Percentiles rank a stretch among this genome's conserved stretches.
Evolutionary conservation across 179 eudicot genomes (phyloP).

Genomic region (Camellia oleifera): DNA sequence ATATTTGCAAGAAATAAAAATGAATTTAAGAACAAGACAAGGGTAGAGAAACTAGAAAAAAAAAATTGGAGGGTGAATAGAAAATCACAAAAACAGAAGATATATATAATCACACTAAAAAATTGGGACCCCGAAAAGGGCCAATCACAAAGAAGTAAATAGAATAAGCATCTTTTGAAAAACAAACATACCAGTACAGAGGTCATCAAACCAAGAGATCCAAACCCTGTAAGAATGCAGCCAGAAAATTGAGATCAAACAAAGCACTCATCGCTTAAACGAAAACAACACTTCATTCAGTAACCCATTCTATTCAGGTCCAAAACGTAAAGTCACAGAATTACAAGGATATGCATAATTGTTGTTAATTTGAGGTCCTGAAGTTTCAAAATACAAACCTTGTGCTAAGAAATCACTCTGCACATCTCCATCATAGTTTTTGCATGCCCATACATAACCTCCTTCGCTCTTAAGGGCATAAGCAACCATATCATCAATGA

Average conservation of each 20-base stretch:
- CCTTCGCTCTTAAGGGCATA: conserved; percentile 98
- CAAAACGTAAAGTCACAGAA: neutral
- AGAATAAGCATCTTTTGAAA: neutral
- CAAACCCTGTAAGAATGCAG: conserved; percentile 66
- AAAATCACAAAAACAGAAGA: neutral
- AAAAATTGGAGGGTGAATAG: neutral
- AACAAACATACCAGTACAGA: conserved; percentile 75
- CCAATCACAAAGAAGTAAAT: neutral
- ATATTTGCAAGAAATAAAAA: neutral
- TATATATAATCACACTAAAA: neutral
- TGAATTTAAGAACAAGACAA: neutral
- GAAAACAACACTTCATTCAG: neutral
- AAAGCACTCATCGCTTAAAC: conserved; percentile 1
- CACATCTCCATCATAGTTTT: conserved; percentile 98
- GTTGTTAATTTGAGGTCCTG: neutral
- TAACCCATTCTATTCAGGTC: neutral
- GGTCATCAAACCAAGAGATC: conserved; percentile 97
- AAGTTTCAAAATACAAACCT: conserved; percentile 41
- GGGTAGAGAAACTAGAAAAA: neutral
- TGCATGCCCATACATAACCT: conserved; percentile 99
- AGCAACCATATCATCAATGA: conserved; percentile 99
- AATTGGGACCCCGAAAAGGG: neutral
- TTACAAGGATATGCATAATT: conserved; percentile 4
- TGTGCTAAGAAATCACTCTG: conserved; percentile 99
- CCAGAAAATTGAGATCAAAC: conserved; percentile 8